Conservation (phyloP, 2,329 filamentous ascomycete species). For the Fusarium albidum region DNA sequence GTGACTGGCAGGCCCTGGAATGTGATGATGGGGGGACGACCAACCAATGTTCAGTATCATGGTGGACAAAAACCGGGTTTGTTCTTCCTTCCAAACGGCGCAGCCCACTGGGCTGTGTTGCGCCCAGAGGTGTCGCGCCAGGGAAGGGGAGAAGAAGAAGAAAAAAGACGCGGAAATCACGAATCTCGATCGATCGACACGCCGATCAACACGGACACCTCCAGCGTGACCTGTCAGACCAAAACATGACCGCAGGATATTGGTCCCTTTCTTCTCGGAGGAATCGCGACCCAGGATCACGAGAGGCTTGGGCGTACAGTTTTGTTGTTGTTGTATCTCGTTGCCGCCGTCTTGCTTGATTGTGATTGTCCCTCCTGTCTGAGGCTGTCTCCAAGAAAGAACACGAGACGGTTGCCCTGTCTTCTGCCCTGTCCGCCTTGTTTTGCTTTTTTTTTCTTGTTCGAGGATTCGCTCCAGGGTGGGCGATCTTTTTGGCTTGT, state of each 20-base stretch:
- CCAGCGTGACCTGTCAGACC: conserved; percentile 30
- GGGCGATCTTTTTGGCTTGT: conserved; percentile 4
- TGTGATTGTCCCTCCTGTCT: no score
- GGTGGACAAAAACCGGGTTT: conserved; percentile 18
- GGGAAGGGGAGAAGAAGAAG: background rate
- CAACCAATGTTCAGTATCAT: background rate
- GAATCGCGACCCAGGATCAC: conserved; percentile 20
- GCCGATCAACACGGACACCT: conserved; percentile 22
- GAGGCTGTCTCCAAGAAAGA: no score
- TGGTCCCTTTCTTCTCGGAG: conserved; percentile 11
- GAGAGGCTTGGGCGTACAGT: conserved; percentile 24
- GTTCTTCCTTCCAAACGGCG: background rate
- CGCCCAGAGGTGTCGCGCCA: background rate
- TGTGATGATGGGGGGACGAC: conserved; percentile 15
- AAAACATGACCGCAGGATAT: conserved; percentile 18
- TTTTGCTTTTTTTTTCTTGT: conserved; percentile 1
- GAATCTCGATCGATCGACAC: conserved; percentile 38
- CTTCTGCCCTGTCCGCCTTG: no score
- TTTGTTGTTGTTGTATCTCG: no score
- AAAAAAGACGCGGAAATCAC: conserved; percentile 10
- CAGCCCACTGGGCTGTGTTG: no score
- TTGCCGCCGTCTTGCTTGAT: no score
- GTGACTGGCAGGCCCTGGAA: no score
- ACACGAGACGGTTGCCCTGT: background rate
- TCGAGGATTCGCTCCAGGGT: conserved; percentile 16